Evolutionary conservation across 208 protist species (phyloP), one percentile per base, ranked within the genome.

Genomic region (Wallacemonas sp.): DNA sequence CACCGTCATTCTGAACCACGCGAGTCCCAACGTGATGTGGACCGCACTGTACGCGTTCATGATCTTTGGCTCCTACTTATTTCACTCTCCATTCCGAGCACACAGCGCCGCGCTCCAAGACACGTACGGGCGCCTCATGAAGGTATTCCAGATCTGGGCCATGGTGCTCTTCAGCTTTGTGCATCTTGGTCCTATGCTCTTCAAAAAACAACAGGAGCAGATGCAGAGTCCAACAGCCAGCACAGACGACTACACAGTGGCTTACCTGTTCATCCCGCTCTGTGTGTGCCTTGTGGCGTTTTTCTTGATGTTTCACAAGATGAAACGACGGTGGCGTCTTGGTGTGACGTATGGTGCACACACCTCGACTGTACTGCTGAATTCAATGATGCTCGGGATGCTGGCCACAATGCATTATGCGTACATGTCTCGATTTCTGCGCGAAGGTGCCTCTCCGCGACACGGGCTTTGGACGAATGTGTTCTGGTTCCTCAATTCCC

Each of bases 31-130:
- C 55, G 30, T 80, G 31, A 61, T 61, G 19, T 86, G 59, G 75
- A 79, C 77, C 17, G 2, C 84, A 6, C 60, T 44, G 33, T 90
- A 93, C 70, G 26, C 79, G 2, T 39, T 73, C 21, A 66, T 81
- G 11, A 31, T 94, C 21, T 54, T 62, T 9, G 67, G 68, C 26
- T 80, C 79, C 33, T 94, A 90, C 60, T 69, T 94, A 21, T 91
- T 92, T 41, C 85, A 92, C 70, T 81, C 85, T 0, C 88, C 88
- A 1, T 92, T 94, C 55, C 88, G 84, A 28, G 66, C 77, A 0
- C 76, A 90, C 67, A 72, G 55, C 33, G 69, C 58, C 27, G 59
- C 72, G 5, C 49, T 70, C 2, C 72, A 63, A 17, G 88, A 92
- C 63, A 74, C 62, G 31, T 92, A 94, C 55, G 80, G 80, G 11